phyloP scores from a whole-genome alignment of 139 green algal genomes.

The Klebsormidium nitens region DNA sequence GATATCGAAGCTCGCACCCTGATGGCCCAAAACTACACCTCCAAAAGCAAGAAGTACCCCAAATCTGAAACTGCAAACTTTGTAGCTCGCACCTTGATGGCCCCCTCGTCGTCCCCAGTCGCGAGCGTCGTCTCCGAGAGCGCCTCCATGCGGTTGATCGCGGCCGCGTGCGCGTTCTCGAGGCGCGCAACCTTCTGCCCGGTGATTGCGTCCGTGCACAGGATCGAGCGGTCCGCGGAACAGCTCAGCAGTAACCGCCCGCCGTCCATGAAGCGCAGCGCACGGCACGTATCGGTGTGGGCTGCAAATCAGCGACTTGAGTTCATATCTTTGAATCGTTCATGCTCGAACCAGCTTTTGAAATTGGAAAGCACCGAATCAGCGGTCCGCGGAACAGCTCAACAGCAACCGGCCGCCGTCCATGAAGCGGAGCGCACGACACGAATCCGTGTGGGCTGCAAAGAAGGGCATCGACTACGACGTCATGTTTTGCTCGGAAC shows the following conservation, averaged over 20 bases:
- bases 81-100: conserved; percentile 42
- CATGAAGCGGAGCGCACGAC: conserved; percentile 51
- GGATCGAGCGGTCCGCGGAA: conserved; percentile 6
- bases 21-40: too few species aligned
- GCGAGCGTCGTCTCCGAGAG: conserved; percentile 42
- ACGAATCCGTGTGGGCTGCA: conserved; percentile 1
- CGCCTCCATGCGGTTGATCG: conserved; percentile 53
- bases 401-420: conserved; percentile 14
- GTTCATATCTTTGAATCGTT: too few species aligned
- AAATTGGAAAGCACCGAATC: too few species aligned
- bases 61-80: too few species aligned
- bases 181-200: conserved; percentile 38
- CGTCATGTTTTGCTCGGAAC: conserved; percentile 5
- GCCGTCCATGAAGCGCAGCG: not conserved
- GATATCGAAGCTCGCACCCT: too few species aligned
- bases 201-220: conserved; percentile 24
- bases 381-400: not conserved
- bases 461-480: too few species aligned
- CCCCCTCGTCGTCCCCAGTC: conserved; percentile 71
- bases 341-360: too few species aligned
- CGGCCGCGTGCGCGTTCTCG: conserved; percentile 50
- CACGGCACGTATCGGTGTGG: conserved; percentile 2
- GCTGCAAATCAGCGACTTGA: not conserved
- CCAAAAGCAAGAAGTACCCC: too few species aligned
- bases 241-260: not conserved